Conservation (phyloP, 495 filamentous ascomycete genomes). For the Jackrogersella multiformis region DNA sequence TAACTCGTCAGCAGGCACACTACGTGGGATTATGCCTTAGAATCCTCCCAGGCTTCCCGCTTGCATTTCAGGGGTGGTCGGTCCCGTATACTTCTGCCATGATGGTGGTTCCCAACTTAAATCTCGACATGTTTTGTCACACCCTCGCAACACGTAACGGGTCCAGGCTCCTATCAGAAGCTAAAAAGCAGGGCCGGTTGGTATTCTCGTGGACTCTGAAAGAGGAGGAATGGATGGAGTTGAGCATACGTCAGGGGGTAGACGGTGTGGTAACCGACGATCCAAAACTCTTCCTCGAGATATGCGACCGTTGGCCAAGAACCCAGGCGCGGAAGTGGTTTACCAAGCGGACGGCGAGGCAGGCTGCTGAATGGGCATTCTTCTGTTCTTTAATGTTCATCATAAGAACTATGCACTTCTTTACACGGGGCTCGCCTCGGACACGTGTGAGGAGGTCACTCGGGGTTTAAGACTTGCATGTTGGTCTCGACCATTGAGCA, state of each 20-base stretch:
- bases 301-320: neutral
- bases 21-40: neutral
- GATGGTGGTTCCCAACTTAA: neutral
- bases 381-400: neutral
- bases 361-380: neutral
- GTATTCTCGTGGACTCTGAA: neutral
- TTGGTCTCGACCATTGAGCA: too few relatives aligned
- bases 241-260: neutral
- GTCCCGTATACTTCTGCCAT: neutral
- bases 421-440: neutral
- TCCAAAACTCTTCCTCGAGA: neutral
- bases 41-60: neutral
- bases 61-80: neutral
- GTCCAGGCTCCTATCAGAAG: neutral
- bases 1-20: neutral
- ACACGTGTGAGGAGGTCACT: neutral
- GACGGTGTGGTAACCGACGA: neutral
- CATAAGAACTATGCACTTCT: neutral
- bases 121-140: neutral
- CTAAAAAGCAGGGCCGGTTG: neutral
- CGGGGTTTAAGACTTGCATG: neutral
- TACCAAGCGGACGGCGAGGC: neutral
- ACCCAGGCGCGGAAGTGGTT: neutral
- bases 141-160: neutral
- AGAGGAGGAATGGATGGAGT: neutral